A percentile compares a stretch with the other conserved stretches of the same genome.
Conservation (phyloP, 2,329 filamentous ascomycete genomes). For the Pseudogymnoascus verrucosus region DNA sequence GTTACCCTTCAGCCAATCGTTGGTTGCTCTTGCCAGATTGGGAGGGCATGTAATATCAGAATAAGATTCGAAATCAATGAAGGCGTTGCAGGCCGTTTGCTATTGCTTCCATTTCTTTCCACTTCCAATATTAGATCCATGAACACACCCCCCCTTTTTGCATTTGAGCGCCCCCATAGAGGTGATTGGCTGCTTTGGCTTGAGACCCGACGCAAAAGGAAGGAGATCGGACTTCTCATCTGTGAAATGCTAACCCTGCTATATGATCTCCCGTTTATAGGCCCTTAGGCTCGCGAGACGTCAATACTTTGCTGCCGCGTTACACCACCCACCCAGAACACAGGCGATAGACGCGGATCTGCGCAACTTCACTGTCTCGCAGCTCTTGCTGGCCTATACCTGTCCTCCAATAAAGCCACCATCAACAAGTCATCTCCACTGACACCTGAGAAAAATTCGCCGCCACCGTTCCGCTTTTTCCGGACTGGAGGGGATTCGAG, state of each 20-base stretch:
- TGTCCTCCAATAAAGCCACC: background rate
- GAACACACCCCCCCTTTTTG: background rate
- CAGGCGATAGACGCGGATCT: slow-evolving; percentile 8
- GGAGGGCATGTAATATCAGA: slow-evolving; percentile 5
- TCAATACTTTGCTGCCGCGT: slow-evolving; percentile 2
- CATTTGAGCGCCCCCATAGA: background rate
- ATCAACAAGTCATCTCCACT: background rate
- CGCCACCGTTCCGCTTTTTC: background rate
- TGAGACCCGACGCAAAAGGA: background rate
- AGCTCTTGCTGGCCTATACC: background rate
- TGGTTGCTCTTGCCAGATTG: background rate
- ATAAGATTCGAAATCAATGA: slow-evolving; percentile 8
- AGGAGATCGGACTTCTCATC: background rate
- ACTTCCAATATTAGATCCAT: background rate
- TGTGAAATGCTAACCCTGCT: background rate
- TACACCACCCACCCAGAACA: background rate
- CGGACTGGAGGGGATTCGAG: background rate
- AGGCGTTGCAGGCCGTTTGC: slow-evolving; percentile 6
- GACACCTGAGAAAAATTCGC: background rate
- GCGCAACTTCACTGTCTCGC: background rate
- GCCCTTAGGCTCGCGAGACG: background rate
- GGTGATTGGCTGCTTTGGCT: background rate
- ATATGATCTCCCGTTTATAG: background rate
- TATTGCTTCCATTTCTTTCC: background rate
- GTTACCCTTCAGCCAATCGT: background rate